Evolutionary conservation across 2,329 filamentous ascomycete genomes (phyloP), one percentile per base, ranked within the genome.

Genomic region (Thielaviopsis punctulata): DNA sequence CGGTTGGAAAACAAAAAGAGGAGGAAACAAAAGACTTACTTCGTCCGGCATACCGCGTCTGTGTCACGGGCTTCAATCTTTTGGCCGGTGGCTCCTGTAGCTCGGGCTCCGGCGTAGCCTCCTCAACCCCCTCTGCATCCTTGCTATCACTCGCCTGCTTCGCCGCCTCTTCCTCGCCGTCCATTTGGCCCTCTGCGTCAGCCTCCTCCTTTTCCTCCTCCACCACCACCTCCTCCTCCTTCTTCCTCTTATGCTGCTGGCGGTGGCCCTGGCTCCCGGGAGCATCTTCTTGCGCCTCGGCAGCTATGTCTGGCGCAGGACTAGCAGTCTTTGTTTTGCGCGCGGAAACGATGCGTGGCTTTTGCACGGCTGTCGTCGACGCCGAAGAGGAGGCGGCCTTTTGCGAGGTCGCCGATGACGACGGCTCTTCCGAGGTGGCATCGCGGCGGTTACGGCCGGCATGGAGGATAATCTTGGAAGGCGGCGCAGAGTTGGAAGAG

Each of bases 401-500:
- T n/a, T n/a, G n/a, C n/a, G n/a, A n/a, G n/a, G n/a, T n/a, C 9
- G 18, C 46, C 33, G 19, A 43, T 43, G 12, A 21, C 18, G 2
- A 52, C n/a, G 46, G 49, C 4, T 50, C 52, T 15, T 49, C 53
- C 2, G 50, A 47, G 7, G 49, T 49, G 22, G 49, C 41, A 24
- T 55, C 49, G 15, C 41, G 49, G 13, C 39, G 39, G 22, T 43
- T 55, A 10, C 49, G 45, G 59, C 78, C 80, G 51, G 87, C 75
- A 57, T 81, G 82, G 48, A 87, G 76, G 19, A 81, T 89, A 52
- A 90, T 80, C 63, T 79, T 84, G 19, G 47, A 51, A 10, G 47
- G 39, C 7, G 54, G 52, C 3, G 45, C 41, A 8, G 46, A n/a
- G n/a, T n/a, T n/a, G n/a, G n/a, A 22, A 1, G 54, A 4, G 22